Evolutionary conservation across 2,329 filamentous ascomycete genomes (phyloP).

Genomic region (Alternaria rosae): DNA sequence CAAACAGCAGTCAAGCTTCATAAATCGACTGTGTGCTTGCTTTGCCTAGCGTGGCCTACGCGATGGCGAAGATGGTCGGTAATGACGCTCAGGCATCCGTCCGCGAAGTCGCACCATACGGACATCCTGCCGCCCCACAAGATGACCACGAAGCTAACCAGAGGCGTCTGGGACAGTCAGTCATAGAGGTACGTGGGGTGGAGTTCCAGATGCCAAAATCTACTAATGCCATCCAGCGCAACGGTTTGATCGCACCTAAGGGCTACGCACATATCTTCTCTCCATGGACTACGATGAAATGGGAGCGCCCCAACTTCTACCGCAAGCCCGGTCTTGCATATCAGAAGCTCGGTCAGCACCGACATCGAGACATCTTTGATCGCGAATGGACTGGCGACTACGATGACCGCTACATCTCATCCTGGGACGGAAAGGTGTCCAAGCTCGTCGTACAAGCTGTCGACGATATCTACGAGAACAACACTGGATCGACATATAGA

Average conservation of each 20-base stretch:
- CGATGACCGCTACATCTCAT: constrained; percentile 43
- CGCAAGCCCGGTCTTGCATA: constrained; percentile 35
- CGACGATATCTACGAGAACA: constrained; percentile 43
- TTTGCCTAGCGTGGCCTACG: constrained; percentile 1
- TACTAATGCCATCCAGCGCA: constrained; percentile 11
- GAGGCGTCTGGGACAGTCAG: not conserved
- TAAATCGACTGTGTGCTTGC: constrained; percentile 30
- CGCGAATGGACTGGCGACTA: constrained; percentile 36
- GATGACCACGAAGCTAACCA: not conserved
- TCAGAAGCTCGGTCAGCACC: constrained; percentile 30
- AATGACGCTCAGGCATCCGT: constrained; percentile 20
- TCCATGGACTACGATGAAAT: constrained; percentile 30
- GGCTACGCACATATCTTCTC: constrained; percentile 34
- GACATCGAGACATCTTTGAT: constrained; percentile 35
- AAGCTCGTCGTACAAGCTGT: constrained; percentile 43
- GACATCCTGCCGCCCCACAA: not conserved
- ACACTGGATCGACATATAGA: constrained; percentile 34
- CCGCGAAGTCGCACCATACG: constrained; percentile 17
- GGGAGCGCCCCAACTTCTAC: constrained; percentile 34
- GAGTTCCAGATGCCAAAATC: not conserved
- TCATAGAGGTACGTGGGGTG: not conserved
- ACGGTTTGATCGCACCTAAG: constrained; percentile 21
- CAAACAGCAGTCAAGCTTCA: constrained; percentile 19
- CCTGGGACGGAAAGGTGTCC: constrained; percentile 38
- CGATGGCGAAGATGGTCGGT: constrained; percentile 6